Base-by-base conservation (phyloP, 2,329 filamentous ascomycete species). In the Ustilaginoidea virens region DNA sequence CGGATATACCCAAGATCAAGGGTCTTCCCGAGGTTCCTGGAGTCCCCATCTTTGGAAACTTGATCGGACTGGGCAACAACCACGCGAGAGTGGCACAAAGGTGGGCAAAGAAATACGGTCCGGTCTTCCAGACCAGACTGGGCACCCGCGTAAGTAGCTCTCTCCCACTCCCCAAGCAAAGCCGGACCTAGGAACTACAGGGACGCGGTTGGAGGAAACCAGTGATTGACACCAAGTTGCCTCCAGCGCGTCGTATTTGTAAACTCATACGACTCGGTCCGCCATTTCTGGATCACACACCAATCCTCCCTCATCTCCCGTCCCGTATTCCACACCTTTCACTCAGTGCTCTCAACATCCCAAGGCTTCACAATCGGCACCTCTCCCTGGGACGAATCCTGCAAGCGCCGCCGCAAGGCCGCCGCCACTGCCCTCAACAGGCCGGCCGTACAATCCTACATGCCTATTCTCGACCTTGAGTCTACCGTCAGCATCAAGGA, bases 321-420 rank as follows among this genome's bases (percentile, higher is more conserved):
- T 2, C 81, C 81, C 0, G 81, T 64, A 15, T 69, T 85, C 27
- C 79, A 87, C 50, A 87, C 80, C 1, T 87, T 86, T 50, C 80
- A 86, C 51, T 79, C 67, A 5, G 75, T 86, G 4, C 75, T 85
- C 3, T 83, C 79, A 2, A 71, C 64, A 19, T 80, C 76, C 0
- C 76, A 83, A 40, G 80, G 80, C 5, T 80, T 83, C 51, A 87
- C 80, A 0, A 83, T 90, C 35, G 81, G 81, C 2, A 83, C 80
- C 0, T 85, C 79, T 0, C 80, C 81, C 0, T 90, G 80, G 76
- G 79, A 86, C 36, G 80, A 83, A 28, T 81, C 74, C 2, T 82
- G 78, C 54, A 87, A 86, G 50, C 60, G 64, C 15, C 67, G 80
- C 7, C 69, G 81, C 36, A 86, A 83, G 56, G 80, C 78, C 0